Conservation (phyloP, 805 yeast species). For the Schwanniomyces vanrijiae region DNA sequence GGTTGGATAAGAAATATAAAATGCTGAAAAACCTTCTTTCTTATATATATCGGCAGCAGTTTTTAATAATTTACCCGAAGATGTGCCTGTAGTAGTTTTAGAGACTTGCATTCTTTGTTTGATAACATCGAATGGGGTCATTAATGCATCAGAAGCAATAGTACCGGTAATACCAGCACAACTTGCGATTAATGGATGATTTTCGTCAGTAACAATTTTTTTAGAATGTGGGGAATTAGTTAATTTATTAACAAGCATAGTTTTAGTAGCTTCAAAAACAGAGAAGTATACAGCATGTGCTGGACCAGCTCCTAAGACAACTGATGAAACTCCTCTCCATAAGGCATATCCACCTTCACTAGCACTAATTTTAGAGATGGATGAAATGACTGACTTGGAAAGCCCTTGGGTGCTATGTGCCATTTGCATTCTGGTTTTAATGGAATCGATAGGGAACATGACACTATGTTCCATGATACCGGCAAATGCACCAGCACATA, state of each 20-base stretch:
- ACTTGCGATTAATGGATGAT: constrained; percentile 82
- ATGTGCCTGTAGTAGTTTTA: constrained; percentile 4
- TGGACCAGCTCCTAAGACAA: constrained; percentile 97
- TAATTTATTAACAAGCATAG: constrained; percentile 47
- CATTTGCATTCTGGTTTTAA: constrained; percentile 93
- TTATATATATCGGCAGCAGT: constrained; percentile 50
- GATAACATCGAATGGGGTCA: constrained; percentile 96
- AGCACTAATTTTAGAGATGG: constrained; percentile 75
- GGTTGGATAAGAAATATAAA: constrained; percentile 91
- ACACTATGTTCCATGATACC: constrained; percentile 98
- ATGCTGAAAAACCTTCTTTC: constrained; percentile 73
- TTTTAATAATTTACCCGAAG: constrained; percentile 28
- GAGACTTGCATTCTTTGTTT: constrained; percentile 89
- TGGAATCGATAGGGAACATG: constrained; percentile 95
- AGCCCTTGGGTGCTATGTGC: constrained; percentile 16
- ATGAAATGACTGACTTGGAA: constrained; percentile 52
- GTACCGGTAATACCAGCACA: constrained; percentile 91
- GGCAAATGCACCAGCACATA: constrained; percentile 96
- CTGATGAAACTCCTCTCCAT: constrained; percentile 93
- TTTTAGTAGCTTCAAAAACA: constrained; percentile 84
- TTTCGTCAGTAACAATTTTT: constrained; percentile 55
- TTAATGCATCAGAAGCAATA: constrained; percentile 87
- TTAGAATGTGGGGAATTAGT: constrained; percentile 33
- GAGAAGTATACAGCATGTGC: constrained; percentile 96
- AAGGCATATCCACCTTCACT: constrained; percentile 85